Percentiles rank a stretch among this genome's conserved stretches.
phyloP scores from a whole-genome alignment of 148 eudicot genomes.

The Dysphania ambrosioides region DNA sequence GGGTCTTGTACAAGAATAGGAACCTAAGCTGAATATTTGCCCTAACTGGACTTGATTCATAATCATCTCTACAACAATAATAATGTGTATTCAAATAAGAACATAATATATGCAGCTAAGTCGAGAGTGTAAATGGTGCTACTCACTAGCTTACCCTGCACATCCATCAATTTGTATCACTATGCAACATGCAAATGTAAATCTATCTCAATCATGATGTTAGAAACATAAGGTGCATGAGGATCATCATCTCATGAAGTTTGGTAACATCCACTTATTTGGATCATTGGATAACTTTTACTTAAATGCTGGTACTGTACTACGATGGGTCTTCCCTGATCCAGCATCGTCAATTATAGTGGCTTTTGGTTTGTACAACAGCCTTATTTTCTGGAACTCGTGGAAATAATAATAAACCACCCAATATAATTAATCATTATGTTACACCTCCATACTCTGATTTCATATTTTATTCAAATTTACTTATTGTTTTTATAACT shows the following conservation, averaged over 20 bases:
- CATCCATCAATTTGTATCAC: background rate
- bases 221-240: background rate
- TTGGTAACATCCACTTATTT: background rate
- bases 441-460: background rate
- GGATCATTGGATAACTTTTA: background rate
- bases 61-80: too few relatives aligned
- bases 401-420: constrained; percentile 9
- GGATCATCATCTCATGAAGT: background rate
- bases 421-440: constrained; percentile 20
- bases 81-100: too few relatives aligned
- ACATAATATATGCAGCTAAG: too few relatives aligned
- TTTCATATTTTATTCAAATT: background rate
- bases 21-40: too few relatives aligned
- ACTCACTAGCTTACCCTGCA: background rate
- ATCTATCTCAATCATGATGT: background rate
- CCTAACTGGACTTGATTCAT: too few relatives aligned
- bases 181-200: background rate
- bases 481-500: background rate
- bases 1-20: too few relatives aligned
- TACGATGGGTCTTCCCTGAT: background rate
- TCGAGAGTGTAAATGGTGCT: too few relatives aligned
- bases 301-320: background rate
- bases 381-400: constrained; percentile 20
- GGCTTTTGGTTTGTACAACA: constrained; percentile 10
- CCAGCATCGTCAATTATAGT: constrained; percentile 12